phyloP scores from a whole-genome alignment of 2,329 filamentous ascomycete species.

The Fusarium ramigenum region DNA sequence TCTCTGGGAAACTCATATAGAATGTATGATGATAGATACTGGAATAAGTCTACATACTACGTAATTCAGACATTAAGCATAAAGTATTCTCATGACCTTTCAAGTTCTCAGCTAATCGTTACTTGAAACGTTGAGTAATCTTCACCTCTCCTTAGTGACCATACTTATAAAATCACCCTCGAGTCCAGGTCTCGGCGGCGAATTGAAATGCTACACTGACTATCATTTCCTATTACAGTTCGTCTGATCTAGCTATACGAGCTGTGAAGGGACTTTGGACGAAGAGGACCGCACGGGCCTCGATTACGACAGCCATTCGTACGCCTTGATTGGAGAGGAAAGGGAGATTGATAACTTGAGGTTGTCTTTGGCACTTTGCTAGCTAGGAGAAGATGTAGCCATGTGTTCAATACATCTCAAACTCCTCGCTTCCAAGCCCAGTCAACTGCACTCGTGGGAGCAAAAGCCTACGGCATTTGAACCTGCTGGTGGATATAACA shows the following conservation, averaged over 20 bases:
- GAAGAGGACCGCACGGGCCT: not conserved
- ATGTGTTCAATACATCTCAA: not conserved
- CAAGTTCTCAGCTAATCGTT: not conserved
- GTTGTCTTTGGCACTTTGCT: not conserved
- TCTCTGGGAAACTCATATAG: not conserved
- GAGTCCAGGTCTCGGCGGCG: no score
- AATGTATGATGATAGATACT: accelerated
- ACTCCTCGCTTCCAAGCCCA: no score
- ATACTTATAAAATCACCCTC: no score
- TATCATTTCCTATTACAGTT: not conserved
- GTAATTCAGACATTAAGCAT: no score
- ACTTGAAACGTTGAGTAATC: accelerated
- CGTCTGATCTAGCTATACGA: not conserved
- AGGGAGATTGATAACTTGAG: not conserved
- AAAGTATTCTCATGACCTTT: no score
- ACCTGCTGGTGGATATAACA: not conserved
- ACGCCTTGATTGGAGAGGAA: not conserved
- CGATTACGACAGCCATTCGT: not conserved
- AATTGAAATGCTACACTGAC: not conserved
- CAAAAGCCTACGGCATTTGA: no score
- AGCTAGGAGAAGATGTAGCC: no score
- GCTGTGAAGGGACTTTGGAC: not conserved
- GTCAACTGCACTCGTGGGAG: not conserved
- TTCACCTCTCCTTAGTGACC: not conserved
- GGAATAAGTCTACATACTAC: no score